Evolutionary conservation across 139 green algal genomes (phyloP).

Genomic region (Yamagishiella unicocca): DNA sequence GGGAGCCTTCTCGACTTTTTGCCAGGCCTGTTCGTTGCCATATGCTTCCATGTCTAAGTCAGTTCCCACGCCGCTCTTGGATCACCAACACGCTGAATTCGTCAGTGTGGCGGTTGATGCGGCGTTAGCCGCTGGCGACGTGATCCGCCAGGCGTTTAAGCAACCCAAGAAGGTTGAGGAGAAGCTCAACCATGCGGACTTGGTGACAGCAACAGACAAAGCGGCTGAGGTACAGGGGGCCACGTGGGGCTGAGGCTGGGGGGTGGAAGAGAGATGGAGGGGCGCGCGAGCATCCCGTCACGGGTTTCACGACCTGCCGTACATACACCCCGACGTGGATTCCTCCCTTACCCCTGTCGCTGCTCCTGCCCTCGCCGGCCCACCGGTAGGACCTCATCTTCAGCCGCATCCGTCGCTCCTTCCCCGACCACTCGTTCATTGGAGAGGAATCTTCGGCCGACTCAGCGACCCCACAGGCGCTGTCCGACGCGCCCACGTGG

Average conservation of each 20-base stretch:
- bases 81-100: background rate
- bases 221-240: slow-evolving; percentile 77
- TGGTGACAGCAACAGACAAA: slow-evolving; percentile 98
- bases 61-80: background rate
- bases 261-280: background rate
- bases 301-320: background rate
- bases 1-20: too few species aligned
- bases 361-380: too few species aligned
- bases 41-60: background rate
- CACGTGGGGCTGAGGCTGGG: background rate
- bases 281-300: background rate
- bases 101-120: slow-evolving; percentile 44
- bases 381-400: slow-evolving; percentile 56
- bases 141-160: slow-evolving; percentile 47
- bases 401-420: slow-evolving; percentile 65
- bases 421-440: slow-evolving; percentile 87
- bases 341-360: background rate
- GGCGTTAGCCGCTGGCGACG: slow-evolving; percentile 34
- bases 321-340: background rate
- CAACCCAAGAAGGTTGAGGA: slow-evolving; percentile 59
- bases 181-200: slow-evolving; percentile 81
- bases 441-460: slow-evolving; percentile 79
- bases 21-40: background rate
- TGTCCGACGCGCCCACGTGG: slow-evolving; percentile 95
- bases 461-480: slow-evolving; percentile 48